Conservation (phyloP, 331 rosid genomes). For the Pyracantha coccinea region DNA sequence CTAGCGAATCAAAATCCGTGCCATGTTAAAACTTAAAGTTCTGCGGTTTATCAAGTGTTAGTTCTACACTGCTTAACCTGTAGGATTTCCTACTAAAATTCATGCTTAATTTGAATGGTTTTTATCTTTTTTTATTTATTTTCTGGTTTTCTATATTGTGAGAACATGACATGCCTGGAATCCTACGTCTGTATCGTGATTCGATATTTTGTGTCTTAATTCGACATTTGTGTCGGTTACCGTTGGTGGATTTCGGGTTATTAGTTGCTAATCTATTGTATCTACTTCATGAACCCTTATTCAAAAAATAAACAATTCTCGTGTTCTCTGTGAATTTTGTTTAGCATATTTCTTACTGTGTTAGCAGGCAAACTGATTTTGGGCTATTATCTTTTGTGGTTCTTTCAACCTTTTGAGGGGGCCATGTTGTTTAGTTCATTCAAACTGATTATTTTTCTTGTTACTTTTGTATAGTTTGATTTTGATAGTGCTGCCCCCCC, state of each 20-base stretch:
- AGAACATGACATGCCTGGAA: not conserved
- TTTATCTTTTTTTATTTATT: not conserved
- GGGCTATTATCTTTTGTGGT: not conserved
- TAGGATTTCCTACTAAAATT: not conserved
- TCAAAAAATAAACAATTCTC: not conserved
- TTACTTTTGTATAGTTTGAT: slow-evolving; percentile 57
- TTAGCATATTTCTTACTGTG: not conserved
- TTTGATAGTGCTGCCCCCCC: slow-evolving; percentile 94
- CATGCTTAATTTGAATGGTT: not conserved
- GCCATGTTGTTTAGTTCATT: not conserved
- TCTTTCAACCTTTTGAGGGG: not conserved
- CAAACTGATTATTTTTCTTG: slow-evolving; percentile 9
- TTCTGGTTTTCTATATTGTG: not conserved
- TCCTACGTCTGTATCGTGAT: not conserved
- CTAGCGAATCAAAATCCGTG: not conserved
- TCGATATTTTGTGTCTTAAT: not conserved
- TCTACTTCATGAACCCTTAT: not conserved
- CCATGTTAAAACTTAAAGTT: not conserved
- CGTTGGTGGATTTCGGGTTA: not conserved
- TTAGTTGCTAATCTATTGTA: not conserved
- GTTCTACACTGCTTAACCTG: not conserved
- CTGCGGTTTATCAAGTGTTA: not conserved
- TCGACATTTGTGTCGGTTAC: not conserved
- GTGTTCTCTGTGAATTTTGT: not conserved
- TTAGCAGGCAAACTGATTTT: not conserved